These are phyloP conservation scores for Claviceps digitariae DNA, from an alignment of 2,329 filamentous ascomycete genomes.

Conservation along the genomic window DNA sequence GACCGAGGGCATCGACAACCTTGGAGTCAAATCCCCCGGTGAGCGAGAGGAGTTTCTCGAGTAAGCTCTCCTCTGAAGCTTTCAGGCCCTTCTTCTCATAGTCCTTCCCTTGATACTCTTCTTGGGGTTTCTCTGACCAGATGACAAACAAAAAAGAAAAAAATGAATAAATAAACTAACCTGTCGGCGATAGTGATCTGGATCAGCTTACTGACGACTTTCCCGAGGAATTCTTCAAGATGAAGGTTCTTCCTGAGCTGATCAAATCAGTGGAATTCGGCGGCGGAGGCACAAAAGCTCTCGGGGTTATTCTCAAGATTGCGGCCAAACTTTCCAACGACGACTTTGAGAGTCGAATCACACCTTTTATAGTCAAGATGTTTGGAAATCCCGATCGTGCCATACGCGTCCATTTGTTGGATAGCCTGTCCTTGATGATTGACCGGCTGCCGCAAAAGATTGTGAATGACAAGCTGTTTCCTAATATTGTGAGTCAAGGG, in stretches of 20 bases:
- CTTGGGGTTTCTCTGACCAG: too few relatives aligned
- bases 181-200: conserved; percentile 43
- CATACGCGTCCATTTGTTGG: conserved; percentile 78
- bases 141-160: not conserved
- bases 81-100: conserved; percentile 11
- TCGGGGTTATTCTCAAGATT: conserved; percentile 81
- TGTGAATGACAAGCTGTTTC: conserved; percentile 95
- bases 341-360: conserved; percentile 75
- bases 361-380: conserved; percentile 72
- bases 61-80: conserved; percentile 20
- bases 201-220: conserved; percentile 85
- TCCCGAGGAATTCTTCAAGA: conserved; percentile 94
- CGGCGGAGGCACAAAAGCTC: conserved; percentile 83
- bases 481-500: conserved; percentile 58
- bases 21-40: conserved; percentile 73
- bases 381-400: conserved; percentile 88
- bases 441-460: conserved; percentile 76
- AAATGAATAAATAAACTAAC: too few relatives aligned
- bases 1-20: conserved; percentile 81
- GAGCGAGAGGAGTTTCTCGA: conserved; percentile 78
- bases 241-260: conserved; percentile 88
- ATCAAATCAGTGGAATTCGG: conserved; percentile 99
- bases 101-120: conserved; percentile 8
- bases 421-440: conserved; percentile 82
- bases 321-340: conserved; percentile 74